Evolutionary conservation across 805 yeast species (phyloP), one percentile per base, ranked within the genome.

Genomic region (Candida odintsovae): DNA sequence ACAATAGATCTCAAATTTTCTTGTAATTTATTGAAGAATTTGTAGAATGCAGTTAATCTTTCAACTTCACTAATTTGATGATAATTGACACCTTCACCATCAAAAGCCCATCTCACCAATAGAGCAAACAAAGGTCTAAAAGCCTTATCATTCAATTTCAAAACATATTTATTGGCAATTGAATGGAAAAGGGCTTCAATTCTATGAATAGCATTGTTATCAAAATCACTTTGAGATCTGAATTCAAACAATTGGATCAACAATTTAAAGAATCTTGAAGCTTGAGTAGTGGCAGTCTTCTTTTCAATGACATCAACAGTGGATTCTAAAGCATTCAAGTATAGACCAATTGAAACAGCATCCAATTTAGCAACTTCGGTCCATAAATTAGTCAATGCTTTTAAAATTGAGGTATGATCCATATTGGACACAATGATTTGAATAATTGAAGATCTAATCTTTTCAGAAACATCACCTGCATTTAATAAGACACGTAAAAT

Each of bases 41-140:
- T 84, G 76, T 84, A 87, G 68, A 90, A 89, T 3, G 95, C 82
- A 39, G 77, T 66, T 47, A 83, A 69, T 59, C 95, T 75, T 45
- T 82, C 78, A 15, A 64, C 57, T 58, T 77, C 81, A 16, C 76
- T 66, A 36, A 77, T 75, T 23, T 60, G 59, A 6, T 64, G 54
- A 42, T 75, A 66, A 4, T 62, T 67, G 12, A 77, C 76, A 38
- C 86, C 90, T 64, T 84, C 95, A 48, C 90, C 95, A 51, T 82
- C 86, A 56, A 87, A 77, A 2, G 97, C 95, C 99, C 99, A 94
- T 63, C 90, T 80, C 12, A 86, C 90, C 56, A 89, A 71, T 22
- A 83, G 72, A 7, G 90, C 92, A 68, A 94, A 94, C 61, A 88
- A 71, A 18, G 99, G 99, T 61, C 97, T 80, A 75, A 94, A 94